These are phyloP conservation scores for Phytophthora sp. DNA, from an alignment of 352 stramenopile species.

Conservation along the genomic window DNA sequence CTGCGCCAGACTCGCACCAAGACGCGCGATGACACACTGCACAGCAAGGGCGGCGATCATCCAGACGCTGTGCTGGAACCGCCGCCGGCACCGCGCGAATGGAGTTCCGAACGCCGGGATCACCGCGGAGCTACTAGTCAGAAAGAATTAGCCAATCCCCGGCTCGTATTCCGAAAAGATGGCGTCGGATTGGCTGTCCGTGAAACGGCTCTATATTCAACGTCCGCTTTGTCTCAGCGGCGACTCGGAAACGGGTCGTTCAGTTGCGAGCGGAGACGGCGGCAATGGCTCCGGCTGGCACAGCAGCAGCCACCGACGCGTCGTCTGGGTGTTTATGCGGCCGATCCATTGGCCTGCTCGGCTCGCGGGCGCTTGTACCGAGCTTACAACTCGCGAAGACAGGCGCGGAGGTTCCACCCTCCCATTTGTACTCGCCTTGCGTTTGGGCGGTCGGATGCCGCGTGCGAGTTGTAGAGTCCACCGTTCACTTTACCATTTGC, in stretches of 20 bases:
- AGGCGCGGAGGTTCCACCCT: neutral
- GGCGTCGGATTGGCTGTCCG: neutral
- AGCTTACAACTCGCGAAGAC: constrained; percentile 6
- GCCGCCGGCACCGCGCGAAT: constrained; percentile 9
- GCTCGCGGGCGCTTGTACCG: neutral
- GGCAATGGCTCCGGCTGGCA: constrained; percentile 23
- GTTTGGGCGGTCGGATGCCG: constrained; percentile 11
- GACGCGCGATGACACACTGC: constrained; percentile 6
- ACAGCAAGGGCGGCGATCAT: constrained; percentile 30
- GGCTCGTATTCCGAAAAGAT: no score
- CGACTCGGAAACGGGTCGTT: constrained; percentile 29
- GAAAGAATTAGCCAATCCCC: constrained; percentile 19
- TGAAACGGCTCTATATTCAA: constrained; percentile 15
- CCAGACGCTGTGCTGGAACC: constrained; percentile 26
- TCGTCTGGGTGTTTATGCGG: constrained; percentile 16
- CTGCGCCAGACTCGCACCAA: neutral
- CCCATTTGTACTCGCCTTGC: constrained; percentile 6
- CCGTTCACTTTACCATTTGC: constrained; percentile 22
- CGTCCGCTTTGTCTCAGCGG: constrained; percentile 31
- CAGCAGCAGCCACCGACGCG: constrained; percentile 8
- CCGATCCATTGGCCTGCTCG: constrained; percentile 11
- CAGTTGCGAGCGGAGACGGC: constrained; percentile 20
- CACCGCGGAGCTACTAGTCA: constrained; percentile 27
- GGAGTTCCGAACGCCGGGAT: neutral
- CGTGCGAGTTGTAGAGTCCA: constrained; percentile 15